Percentiles rank a stretch among this genome's conserved stretches.
These are phyloP conservation scores for Russula compacta DNA, from an alignment of 768 basidiomycete species.

Conservation along the genomic window DNA sequence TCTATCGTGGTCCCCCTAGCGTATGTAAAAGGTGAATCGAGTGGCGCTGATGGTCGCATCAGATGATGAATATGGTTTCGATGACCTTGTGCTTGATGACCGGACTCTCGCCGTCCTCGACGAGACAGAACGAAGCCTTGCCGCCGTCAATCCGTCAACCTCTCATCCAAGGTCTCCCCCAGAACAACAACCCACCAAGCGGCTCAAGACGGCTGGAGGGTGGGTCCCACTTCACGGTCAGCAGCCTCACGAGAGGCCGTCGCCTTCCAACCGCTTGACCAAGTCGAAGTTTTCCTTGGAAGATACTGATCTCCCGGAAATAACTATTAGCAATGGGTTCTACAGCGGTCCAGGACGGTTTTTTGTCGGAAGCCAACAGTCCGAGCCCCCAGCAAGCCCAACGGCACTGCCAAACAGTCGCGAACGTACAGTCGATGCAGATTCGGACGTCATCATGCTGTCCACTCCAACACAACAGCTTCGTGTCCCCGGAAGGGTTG, in stretches of 20 bases:
- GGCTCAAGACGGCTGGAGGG: slow-evolving; percentile 12
- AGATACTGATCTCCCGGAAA: slow-evolving; percentile 18
- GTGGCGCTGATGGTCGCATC: slow-evolving; percentile 9
- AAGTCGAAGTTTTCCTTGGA: slow-evolving; percentile 9
- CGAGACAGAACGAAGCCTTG: slow-evolving; percentile 16
- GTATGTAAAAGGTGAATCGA: not conserved
- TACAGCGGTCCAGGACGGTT: slow-evolving; percentile 15
- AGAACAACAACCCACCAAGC: slow-evolving; percentile 13
- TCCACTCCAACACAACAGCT: not conserved
- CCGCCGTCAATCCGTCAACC: not conserved
- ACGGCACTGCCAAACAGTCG: not conserved
- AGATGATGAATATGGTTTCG: slow-evolving; percentile 19
- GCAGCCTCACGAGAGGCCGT: not conserved
- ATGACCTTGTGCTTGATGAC: slow-evolving; percentile 20
- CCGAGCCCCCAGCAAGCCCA: slow-evolving; percentile 3
- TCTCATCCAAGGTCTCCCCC: slow-evolving; percentile 7
- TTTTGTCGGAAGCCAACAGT: slow-evolving; percentile 5
- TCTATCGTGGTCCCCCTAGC: not conserved
- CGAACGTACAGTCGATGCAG: not conserved
- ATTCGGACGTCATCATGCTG: not conserved
- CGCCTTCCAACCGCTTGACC: not conserved
- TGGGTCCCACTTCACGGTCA: slow-evolving; percentile 6
- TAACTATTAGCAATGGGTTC: slow-evolving; percentile 15
- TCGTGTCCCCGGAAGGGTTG: not conserved
- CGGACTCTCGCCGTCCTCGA: slow-evolving; percentile 17